Evolutionary conservation across 352 stramenopile species (phyloP), one percentile per base, ranked within the genome.

Genomic region (Phytopythium boreale): DNA sequence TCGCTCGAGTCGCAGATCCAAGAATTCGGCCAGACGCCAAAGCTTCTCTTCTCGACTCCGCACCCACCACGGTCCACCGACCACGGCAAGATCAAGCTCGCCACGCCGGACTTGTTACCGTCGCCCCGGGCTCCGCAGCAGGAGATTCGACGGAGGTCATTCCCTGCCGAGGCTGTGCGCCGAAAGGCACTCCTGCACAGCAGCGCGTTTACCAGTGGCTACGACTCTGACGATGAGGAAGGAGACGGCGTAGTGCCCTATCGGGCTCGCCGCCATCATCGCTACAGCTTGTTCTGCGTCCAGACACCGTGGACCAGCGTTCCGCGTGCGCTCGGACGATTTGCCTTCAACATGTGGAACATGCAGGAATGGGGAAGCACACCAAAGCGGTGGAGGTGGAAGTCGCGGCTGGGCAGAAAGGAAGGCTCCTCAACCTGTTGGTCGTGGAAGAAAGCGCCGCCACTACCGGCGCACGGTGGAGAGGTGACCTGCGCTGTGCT

Each of bases 1-100:
- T 98, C 96, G 9, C 90, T 98, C 7, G 89, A 97, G 67, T 83
- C 82, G 1, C 93, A 98, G 69, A 98, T 98, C 58, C 88, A 97
- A 68, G 88, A 97, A 59, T 97, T 97, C 68, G 91, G 91, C 0
- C 91, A 97, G 65, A 97, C 90, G 6, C 91, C 91, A 17, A 94
- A 82, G 62, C 66, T 85, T 22, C 63, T 96, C 3, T 96, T 96
- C 61, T 77, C 75, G 27, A 86, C 77, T 34, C 72, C 84, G 4
- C 88, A 96, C 63, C 88, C 88, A 19, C 76, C 67, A 39, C 68
- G 79, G 57, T 83, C 75, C 39, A 77, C 80, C 22, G 63, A 70
- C 17, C 72, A 82, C 68, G 78, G 76, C 26, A 72, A 62, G 24
- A 76, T 89, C 51, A 43, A 85, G 61, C 65, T 87, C 20, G 80